Evolutionary conservation across 805 yeast genomes (phyloP), one percentile per base, ranked within the genome.

Genomic region (Candida nitratophila): DNA sequence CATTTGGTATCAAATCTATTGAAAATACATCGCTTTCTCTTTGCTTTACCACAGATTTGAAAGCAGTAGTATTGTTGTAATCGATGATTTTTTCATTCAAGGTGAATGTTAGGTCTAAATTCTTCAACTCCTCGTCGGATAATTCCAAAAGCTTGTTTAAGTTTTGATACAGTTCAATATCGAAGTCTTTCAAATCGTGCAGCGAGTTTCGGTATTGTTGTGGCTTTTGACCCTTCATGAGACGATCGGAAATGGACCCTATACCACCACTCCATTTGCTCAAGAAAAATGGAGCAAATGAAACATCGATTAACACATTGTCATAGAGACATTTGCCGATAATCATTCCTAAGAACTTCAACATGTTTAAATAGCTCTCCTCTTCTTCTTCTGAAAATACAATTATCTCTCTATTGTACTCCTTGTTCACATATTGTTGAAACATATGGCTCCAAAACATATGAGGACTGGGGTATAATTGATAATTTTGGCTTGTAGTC

Each of bases 301-400:
- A 75, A 21, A 86, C 76, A 60, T 90, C 95, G 8, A 91, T 77
- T 49, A 91, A 68, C 3, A 89, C 82, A 42, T 80, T 80, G 44
- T 87, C 96, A 58, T 86, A 88, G 3, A 91, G 66, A 55, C 97
- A 90, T 58, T 89, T 91, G 1, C 97, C 99, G 38, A 91, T 70
- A 6, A 89, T 69, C 66, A 74, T 81, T 0, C 99, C 99, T 51
- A 90, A 61, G 53, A 90, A 90, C 53, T 72, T 71, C 49, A 60
- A 45, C 50, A 73, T 57, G 44, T 70, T 55, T 27, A 55, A 40
- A 10, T 37, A n/a, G 29, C 55, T 55, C 1, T 45, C 44, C 17
- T 52, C 49, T 30, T 52, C 55, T 30, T 60, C 58, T 1, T 38
- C 40, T 30, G 49, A 63, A 27, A 54, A 45, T 22, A 66, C 57